Base-by-base conservation (phyloP, 2,329 filamentous ascomycete genomes). In the Alternaria metachromatica region DNA sequence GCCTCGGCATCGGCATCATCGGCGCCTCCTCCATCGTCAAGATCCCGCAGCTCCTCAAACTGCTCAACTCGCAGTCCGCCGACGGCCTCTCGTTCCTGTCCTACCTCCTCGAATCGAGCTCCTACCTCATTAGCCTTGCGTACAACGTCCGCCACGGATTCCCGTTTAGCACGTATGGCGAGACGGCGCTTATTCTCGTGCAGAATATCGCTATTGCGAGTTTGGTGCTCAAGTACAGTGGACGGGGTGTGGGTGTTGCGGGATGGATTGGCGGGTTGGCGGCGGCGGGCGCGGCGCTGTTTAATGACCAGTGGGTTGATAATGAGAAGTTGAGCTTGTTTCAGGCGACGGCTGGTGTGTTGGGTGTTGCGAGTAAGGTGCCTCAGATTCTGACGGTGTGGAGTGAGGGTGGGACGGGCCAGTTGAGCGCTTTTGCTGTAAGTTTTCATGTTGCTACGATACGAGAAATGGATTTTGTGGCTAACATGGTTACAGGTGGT, bases 341-440 rank as follows among this genome's bases (percentile, higher is more conserved):
- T 61, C 94, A 97, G 84, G 93, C 92, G 15, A 92, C 91, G 54
- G 94, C 94, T 0, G 95, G 94, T 43, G 85, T 91, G 18, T 80
- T 99, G 71, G 90, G 93, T 54, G 89, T 98, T 41, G 92, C 92
- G 13, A 96, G 92, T 84, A 99, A 99, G 86, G 80, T 97, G 59
- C 96, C 96, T 48, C 96, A 99, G 85, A 98, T 99, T 74, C 81
- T 89, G 62, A 91, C 94, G 15, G 93, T 98, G 74, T 95, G 89
- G 84, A 86, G 87, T 72, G 85, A 97, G 81, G 94, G 94, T 49
- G 90, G 92, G 43, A 99, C 96, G 6, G 96, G 96, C 23, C 96
- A 99, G 85, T 86, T 99, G 80, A 97, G 94, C 78, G 95, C 96
- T 55, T 98, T 98, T 80, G 93, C 96, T 63, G 96, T 97, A 87